Evolutionary conservation across 2,329 filamentous ascomycete genomes (phyloP).

Genomic region (Penicillium sp.): DNA sequence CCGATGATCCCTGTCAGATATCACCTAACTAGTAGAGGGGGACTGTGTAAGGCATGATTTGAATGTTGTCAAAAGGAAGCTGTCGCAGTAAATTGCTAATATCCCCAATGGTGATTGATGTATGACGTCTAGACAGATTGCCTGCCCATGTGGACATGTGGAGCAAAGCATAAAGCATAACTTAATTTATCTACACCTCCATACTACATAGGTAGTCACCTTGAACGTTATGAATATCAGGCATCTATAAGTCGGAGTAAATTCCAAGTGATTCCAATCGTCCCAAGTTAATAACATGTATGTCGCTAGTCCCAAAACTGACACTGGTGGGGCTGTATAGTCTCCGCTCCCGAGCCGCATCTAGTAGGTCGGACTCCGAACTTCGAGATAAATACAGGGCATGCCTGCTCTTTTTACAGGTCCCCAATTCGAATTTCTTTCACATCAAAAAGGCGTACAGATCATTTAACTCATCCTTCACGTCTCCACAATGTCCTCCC

Average conservation of each 20-base stretch:
- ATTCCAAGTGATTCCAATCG: not conserved
- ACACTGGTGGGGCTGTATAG: not conserved
- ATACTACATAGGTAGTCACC: not conserved
- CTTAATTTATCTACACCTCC: not conserved
- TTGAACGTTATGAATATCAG: not conserved
- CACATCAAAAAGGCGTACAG: no score
- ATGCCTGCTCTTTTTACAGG: not conserved
- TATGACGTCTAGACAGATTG: not conserved
- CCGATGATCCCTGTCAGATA: not conserved
- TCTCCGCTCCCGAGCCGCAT: constrained; percentile 2
- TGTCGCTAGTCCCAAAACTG: not conserved
- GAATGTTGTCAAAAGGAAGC: no score
- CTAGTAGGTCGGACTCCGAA: constrained; percentile 4
- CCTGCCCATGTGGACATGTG: not conserved
- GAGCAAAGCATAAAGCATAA: not conserved
- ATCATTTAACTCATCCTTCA: not conserved
- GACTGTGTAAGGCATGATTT: not conserved
- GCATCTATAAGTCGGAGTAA: not conserved
- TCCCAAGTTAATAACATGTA: no score
- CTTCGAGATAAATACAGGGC: not conserved
- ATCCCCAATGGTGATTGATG: not conserved
- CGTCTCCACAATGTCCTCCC: constrained; percentile 8
- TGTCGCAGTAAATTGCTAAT: not conserved
- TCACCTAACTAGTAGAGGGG: no score
- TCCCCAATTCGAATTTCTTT: not conserved